Evolutionary conservation across 108 stramenopile genomes (phyloP).

Genomic region (Nitzschia sp.): DNA sequence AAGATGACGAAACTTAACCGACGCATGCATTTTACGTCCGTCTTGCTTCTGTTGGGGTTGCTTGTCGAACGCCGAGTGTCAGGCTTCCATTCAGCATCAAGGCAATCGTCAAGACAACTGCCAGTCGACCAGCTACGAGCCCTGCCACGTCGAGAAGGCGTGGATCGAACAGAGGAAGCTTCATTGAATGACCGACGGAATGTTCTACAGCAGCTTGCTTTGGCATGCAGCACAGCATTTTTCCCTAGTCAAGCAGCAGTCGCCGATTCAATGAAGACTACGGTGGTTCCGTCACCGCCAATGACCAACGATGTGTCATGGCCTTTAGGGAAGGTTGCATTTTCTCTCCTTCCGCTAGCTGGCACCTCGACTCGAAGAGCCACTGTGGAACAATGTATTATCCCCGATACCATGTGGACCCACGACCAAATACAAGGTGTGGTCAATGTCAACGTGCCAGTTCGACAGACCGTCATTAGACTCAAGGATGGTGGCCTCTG

Average conservation of each 20-base stretch:
- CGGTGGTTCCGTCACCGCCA: conserved; percentile 51
- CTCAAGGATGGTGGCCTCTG: conserved; percentile 76
- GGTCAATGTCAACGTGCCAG: conserved; percentile 93
- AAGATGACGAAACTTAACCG: no score
- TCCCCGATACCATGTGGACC: conserved; percentile 80
- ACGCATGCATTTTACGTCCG: no score
- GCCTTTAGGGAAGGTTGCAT: conserved; percentile 85
- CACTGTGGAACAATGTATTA: conserved; percentile 59
- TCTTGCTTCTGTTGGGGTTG: no score
- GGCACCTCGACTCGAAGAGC: conserved; percentile 71
- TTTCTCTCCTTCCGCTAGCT: conserved; percentile 73
- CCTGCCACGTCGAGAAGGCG: no score
- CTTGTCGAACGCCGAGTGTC: no score
- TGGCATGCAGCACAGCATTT: neutral
- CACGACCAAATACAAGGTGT: conserved; percentile 92
- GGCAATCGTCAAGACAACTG: no score
- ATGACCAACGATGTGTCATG: conserved; percentile 46
- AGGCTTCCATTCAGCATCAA: no score
- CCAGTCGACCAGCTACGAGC: no score
- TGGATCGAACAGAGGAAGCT: no score
- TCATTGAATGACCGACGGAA: conserved; percentile 8
- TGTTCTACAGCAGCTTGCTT: conserved; percentile 6
- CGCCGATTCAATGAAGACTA: conserved; percentile 7
- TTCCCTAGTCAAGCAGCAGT: conserved; percentile 12
- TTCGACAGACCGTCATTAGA: conserved; percentile 80